A percentile compares a stretch with the other conserved stretches of the same genome.
Conservation (phyloP, 345 rosid species). For the Ceriops zippeliana region DNA sequence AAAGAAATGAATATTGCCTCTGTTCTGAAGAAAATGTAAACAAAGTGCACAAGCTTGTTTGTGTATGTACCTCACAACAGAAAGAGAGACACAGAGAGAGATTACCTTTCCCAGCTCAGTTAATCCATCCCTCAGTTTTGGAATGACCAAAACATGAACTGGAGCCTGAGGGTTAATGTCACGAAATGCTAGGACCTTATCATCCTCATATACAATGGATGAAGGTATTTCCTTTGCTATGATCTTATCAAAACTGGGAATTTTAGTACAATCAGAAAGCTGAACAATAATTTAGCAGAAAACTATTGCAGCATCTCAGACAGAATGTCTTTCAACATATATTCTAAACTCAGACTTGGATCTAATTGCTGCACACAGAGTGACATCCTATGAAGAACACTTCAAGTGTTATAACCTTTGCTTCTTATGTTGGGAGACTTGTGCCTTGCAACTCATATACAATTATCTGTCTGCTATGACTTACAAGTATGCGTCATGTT, state of each 20-base stretch:
- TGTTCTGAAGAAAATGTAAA: background rate
- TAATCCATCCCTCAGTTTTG: constrained; percentile 32
- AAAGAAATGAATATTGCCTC: background rate
- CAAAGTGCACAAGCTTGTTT: background rate
- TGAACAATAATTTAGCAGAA: background rate
- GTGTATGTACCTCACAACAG: too few species aligned
- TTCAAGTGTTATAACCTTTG: too few species aligned
- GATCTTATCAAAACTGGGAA: constrained; percentile 77
- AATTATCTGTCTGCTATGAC: too few species aligned
- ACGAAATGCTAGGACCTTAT: constrained; percentile 34
- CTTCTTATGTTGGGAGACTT: too few species aligned
- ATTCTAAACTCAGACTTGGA: background rate
- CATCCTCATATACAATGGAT: constrained; percentile 83
- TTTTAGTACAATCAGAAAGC: constrained; percentile 6
- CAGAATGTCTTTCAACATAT: constrained; percentile 1
- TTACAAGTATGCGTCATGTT: too few species aligned
- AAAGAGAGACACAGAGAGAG: background rate
- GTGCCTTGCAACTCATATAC: too few species aligned
- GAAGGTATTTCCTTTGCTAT: constrained; percentile 85
- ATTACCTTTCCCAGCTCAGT: constrained; percentile 30
- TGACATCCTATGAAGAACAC: too few species aligned
- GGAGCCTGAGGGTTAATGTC: constrained; percentile 36
- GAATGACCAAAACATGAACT: constrained; percentile 33
- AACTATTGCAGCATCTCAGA: background rate
- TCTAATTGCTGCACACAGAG: too few species aligned